Base-by-base conservation (phyloP, 345 rosid species). In the Physaria fendleri region DNA sequence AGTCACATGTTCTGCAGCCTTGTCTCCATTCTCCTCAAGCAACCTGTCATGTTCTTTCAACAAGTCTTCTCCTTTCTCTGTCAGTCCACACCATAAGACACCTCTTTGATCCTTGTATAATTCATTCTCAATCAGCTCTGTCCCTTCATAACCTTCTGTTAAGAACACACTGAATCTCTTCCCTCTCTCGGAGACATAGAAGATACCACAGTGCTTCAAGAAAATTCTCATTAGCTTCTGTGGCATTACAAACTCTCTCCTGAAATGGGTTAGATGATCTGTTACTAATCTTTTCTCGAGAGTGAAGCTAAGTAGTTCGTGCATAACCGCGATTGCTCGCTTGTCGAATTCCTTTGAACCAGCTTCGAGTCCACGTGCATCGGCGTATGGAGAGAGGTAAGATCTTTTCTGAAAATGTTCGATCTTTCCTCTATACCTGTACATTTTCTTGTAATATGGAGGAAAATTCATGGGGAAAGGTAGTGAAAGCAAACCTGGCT, bases 201-300 rank as follows among this genome's bases (percentile, higher is more conserved):
- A 88, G 53, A 88, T 81, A 59, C 95, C 91, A 34, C 85, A 56
- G 76, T 91, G 98, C 76, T 91, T 91, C 62, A 91, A 57, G 30
- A 91, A 79, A 46, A 91, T 79, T 75, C 98, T 85, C 92, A 91
- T 91, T 73, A 91, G 76, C 74, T 88, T 91, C 63, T 91, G 95
- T 2, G 98, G 95, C 92, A 88, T 91, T 71, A 80, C 79, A 53
- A 88, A 69, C 71, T 88, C 92, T 18, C 72, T 64, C 43, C 95
- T 78, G 52, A 83, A 90, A 71, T 91, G 96, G 8, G 92, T 91
- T 34, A 88, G 86, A 47, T 88, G 89, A 81, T 91, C 92, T 1
- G 95, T 88, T 13, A 91, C 96, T 74, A 91, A 58, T 71, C 96
- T 76, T 82, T 82, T 88, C 77, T 91, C 95, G 4, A 85, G 56